A percentile compares a stretch with the other conserved stretches of the same genome.
Evolutionary conservation across 2,329 filamentous ascomycete species (phyloP).

Genomic region (Scolecobasidium constrictum): DNA sequence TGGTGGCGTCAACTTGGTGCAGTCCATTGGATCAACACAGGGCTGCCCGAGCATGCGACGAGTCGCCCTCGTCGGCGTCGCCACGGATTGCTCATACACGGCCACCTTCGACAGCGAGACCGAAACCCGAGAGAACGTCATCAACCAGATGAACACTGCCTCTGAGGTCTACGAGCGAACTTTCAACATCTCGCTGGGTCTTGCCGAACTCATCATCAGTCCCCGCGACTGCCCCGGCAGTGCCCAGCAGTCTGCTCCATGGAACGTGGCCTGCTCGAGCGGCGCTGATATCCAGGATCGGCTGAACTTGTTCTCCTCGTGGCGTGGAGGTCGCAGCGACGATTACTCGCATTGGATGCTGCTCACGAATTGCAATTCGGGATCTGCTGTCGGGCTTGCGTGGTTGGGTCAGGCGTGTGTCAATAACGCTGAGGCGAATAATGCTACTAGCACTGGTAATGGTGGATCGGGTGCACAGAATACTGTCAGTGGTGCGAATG

Average conservation of each 20-base stretch:
- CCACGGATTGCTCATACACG: slow-evolving; percentile 86
- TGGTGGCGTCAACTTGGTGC: slow-evolving; percentile 66
- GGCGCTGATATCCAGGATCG: slow-evolving; percentile 58
- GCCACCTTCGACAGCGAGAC: slow-evolving; percentile 55
- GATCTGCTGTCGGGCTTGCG: slow-evolving; percentile 76
- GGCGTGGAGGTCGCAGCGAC: slow-evolving; percentile 71
- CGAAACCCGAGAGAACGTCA: slow-evolving; percentile 62
- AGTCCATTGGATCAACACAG: slow-evolving; percentile 67
- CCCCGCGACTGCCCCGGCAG: slow-evolving; percentile 63
- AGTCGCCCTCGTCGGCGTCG: slow-evolving; percentile 83
- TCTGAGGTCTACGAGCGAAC: slow-evolving; percentile 80
- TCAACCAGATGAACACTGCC: slow-evolving; percentile 73
- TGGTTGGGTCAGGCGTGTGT: slow-evolving; percentile 87
- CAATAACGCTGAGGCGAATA: slow-evolving; percentile 38
- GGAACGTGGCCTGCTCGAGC: slow-evolving; percentile 68
- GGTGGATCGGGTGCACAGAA: slow-evolving; percentile 37
- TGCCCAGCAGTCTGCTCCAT: slow-evolving; percentile 56
- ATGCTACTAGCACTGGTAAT: slow-evolving; percentile 27
- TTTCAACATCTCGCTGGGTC: slow-evolving; percentile 89
- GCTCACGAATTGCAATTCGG: slow-evolving; percentile 70
- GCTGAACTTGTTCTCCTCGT: slow-evolving; percentile 76
- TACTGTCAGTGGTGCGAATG: slow-evolving; percentile 75
- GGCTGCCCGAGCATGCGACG: slow-evolving; percentile 86
- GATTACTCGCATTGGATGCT: slow-evolving; percentile 89
- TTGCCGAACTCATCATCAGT: slow-evolving; percentile 74